Evolutionary conservation across 2,329 filamentous ascomycete genomes (phyloP).

Genomic region (Microsporum ferrugineum): DNA sequence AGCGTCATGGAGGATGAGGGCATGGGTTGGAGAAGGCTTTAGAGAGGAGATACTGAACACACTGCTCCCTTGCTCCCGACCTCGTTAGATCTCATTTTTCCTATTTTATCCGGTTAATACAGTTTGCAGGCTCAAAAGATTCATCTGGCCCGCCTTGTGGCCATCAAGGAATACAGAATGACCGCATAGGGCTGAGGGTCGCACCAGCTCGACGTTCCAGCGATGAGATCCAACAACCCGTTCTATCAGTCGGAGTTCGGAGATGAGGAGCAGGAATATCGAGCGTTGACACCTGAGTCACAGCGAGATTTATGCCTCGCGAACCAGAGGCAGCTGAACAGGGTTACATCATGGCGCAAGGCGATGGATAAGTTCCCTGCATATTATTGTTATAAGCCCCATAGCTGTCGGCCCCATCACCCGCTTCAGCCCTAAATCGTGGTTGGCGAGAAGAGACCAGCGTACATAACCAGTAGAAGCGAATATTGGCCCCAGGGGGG

Average conservation of each 20-base stretch:
- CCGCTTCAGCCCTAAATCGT: not conserved
- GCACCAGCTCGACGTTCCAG: not conserved
- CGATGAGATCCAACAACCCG: not conserved
- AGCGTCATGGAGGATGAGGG: not conserved
- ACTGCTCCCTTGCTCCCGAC: too few relatives aligned
- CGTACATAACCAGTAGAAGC: too few relatives aligned
- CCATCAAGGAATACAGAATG: not conserved
- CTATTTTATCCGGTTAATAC: too few relatives aligned
- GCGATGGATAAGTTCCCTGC: not conserved
- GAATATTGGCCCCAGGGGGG: not conserved
- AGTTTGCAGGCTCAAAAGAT: too few relatives aligned
- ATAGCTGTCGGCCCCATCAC: not conserved
- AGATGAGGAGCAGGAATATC: not conserved
- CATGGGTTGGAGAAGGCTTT: not conserved
- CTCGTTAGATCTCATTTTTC: too few relatives aligned
- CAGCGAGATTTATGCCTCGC: not conserved
- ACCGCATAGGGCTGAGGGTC: not conserved
- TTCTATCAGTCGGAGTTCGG: not conserved
- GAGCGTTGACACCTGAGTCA: constrained; percentile 1
- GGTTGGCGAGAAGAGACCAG: not conserved
- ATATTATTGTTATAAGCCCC: not conserved
- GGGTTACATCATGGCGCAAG: not conserved
- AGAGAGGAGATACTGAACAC: not conserved
- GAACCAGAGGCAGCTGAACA: not conserved
- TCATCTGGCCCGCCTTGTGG: not conserved